Base-by-base conservation (phyloP, 345 rosid species). In the Citrus mangshanensis region DNA sequence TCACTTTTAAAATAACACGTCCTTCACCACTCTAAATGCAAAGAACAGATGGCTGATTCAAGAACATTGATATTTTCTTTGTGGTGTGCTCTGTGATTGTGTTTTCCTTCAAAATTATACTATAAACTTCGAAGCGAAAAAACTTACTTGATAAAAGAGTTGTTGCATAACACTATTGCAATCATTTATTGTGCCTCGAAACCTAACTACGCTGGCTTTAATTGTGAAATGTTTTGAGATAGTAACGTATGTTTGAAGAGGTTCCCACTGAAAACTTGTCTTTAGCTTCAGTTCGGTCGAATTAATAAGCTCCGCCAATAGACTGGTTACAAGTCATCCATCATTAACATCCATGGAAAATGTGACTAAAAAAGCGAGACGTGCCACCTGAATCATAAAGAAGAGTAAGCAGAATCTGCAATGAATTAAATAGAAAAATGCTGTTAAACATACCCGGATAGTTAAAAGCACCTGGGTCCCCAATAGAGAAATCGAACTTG, bases 341-440 rank as follows among this genome's bases (percentile, higher is more conserved):
- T 90, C 88, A 81, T 83, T 88, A 51, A 93, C 97, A 83, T 93
- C 99, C 76, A 91, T 79, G 2, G 98, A 92, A 71, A 92, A 93
- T 66, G 87, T 78, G 30, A 95, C 86, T 24, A 82, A 10, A 76
- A 73, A 95, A 92, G 54, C 78, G 77, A 54, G 89, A 83, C 38
- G 88, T 86, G 9, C 83, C 90, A 21, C 95, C 99, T 93, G 87
- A 77, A 79, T 79, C 18, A 80, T 19, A 7, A 3, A 40, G 71
- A n/a, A n/a, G n/a, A n/a, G n/a, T n/a, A n/a, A n/a, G n/a, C n/a
- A n/a, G n/a, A n/a, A n/a, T n/a, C n/a, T n/a, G n/a, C n/a, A n/a
- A n/a, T n/a, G n/a, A n/a, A n/a, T n/a, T n/a, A n/a, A n/a, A n/a
- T n/a, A n/a, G n/a, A n/a, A n/a, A n/a, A n/a, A n/a, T n/a, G n/a